Conservation (phyloP, 805 yeast genomes). For the Yarrowia sp. region DNA sequence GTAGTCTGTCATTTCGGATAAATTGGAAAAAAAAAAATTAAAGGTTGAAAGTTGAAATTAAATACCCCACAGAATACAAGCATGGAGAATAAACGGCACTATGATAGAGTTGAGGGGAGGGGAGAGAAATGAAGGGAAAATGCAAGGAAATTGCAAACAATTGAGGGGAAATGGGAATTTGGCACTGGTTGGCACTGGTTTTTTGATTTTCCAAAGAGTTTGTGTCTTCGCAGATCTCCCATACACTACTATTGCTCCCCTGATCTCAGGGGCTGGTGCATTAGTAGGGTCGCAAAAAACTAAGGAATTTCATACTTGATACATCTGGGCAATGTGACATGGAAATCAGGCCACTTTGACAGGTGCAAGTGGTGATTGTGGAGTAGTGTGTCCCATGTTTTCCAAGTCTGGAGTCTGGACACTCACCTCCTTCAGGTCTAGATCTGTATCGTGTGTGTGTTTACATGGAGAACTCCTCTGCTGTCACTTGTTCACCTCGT, state of each 20-base stretch:
- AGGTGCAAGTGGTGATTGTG: neutral
- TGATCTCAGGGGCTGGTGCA: conserved; percentile 10
- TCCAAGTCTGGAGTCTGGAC: too few species aligned
- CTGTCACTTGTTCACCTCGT: too few species aligned
- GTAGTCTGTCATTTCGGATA: conserved; percentile 25
- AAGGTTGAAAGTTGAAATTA: neutral
- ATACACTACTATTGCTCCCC: too few species aligned
- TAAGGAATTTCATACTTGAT: neutral
- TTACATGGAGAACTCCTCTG: too few species aligned
- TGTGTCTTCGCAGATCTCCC: too few species aligned
- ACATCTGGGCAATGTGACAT: conserved; percentile 14
- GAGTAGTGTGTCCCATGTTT: too few species aligned
- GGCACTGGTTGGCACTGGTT: too few species aligned
- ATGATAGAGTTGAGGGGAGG: neutral
- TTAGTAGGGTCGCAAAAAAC: conserved; percentile 1
- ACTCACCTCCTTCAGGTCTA: too few species aligned
- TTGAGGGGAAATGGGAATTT: too few species aligned
- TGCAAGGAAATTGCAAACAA: neutral
- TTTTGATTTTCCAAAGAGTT: too few species aligned
- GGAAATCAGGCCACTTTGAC: neutral
- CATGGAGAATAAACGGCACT: conserved; percentile 1
- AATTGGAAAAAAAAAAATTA: neutral
- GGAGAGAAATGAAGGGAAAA: neutral
- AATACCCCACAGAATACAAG: conserved; percentile 7
- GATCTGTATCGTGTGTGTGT: too few species aligned